Conservation (phyloP, 345 rosid genomes). For the Angophora floribunda region DNA sequence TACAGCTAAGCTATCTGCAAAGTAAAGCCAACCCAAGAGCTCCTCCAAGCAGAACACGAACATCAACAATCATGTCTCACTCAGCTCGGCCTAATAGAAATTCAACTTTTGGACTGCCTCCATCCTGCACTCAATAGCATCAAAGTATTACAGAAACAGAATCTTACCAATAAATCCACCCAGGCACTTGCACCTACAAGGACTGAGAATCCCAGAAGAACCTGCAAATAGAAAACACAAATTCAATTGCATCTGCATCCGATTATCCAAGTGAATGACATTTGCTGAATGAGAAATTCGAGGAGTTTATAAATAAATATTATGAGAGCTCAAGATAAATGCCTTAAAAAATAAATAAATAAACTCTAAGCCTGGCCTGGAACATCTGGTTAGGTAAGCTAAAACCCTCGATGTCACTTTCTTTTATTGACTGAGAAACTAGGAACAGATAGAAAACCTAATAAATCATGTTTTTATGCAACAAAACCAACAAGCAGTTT, state of each 20-base stretch:
- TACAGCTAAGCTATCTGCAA: background rate
- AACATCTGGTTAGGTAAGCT: background rate
- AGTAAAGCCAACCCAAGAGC: background rate
- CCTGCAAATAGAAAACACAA: constrained; percentile 26
- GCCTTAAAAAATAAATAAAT: background rate
- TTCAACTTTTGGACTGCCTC: background rate
- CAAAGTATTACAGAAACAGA: background rate
- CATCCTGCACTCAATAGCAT: background rate
- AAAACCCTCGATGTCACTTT: background rate
- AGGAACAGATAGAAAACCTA: background rate
- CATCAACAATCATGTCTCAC: background rate
- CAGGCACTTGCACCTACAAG: constrained; percentile 94
- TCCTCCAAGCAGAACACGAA: background rate
- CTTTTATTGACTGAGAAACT: background rate
- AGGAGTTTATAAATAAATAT: background rate
- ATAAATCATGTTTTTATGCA: background rate
- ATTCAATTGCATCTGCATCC: background rate
- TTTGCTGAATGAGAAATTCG: background rate
- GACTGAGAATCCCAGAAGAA: constrained; percentile 91
- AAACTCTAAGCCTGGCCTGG: background rate
- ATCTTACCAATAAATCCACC: constrained; percentile 83
- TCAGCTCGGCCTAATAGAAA: background rate
- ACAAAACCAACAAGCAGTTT: background rate
- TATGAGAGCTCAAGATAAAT: background rate
- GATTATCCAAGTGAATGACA: background rate